These are phyloP conservation scores for Talaromyces sp. DNA, from an alignment of 2,329 filamentous ascomycete genomes.

Conservation along the genomic window DNA sequence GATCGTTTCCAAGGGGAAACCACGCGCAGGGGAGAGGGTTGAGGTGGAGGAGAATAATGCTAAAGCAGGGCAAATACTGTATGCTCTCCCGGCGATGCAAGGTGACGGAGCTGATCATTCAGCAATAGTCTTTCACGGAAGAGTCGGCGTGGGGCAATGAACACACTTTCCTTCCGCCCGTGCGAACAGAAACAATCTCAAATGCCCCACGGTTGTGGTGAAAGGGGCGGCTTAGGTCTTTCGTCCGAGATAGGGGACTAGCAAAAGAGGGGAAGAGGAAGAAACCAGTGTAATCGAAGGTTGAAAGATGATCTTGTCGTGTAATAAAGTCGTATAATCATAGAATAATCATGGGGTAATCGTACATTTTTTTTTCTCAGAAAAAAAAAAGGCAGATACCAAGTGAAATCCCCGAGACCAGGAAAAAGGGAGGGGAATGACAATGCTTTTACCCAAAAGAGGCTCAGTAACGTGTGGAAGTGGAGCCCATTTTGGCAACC, in stretches of 20 bases:
- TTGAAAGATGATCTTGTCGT: constrained; percentile 14
- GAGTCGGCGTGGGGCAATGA: constrained; percentile 3
- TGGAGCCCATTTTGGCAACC: constrained; percentile 3
- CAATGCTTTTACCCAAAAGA: constrained; percentile 2
- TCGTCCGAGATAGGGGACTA: not conserved
- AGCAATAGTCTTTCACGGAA: not conserved
- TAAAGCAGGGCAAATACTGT: constrained; percentile 1
- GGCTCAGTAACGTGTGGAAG: constrained; percentile 3
- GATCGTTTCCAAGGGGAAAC: constrained; percentile 3
- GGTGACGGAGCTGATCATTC: constrained; percentile 9
- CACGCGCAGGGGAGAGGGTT: constrained; percentile 14
- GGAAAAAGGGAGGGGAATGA: not conserved
- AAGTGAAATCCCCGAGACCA: constrained; percentile 5
- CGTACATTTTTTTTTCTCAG: not conserved
- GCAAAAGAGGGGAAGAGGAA: not conserved
- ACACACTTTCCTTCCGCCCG: constrained; percentile 2
- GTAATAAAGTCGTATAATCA: constrained; percentile 2
- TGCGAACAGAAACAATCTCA: constrained; percentile 15
- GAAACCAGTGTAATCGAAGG: not conserved
- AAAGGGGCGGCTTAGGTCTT: no score
- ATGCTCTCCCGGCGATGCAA: constrained; percentile 13
- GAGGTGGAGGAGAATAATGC: constrained; percentile 4
- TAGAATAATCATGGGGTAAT: constrained; percentile 5
- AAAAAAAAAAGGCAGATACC: not conserved
- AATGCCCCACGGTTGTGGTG: not conserved